Conservation (phyloP, 495 filamentous ascomycete species). For the Lepidopterella palustris region DNA sequence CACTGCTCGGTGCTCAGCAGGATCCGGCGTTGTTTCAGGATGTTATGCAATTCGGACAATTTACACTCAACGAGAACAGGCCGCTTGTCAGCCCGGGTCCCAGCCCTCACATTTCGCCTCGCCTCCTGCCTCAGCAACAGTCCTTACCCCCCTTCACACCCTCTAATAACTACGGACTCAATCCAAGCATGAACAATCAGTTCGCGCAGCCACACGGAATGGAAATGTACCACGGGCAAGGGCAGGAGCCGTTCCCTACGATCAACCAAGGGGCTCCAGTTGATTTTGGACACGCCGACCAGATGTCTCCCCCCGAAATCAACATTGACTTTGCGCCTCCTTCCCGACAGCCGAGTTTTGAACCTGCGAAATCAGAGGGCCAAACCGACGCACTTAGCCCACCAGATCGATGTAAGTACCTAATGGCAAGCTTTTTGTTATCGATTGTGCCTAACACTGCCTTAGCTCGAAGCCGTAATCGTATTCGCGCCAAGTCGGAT, state of each 20-base stretch:
- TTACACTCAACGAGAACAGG: slow-evolving; percentile 71
- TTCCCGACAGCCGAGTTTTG: slow-evolving; percentile 62
- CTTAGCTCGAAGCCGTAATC: slow-evolving; percentile 35
- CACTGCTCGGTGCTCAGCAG: slow-evolving; percentile 65
- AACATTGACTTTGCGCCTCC: slow-evolving; percentile 84
- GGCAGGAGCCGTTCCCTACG: slow-evolving; percentile 51
- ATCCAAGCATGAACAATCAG: slow-evolving; percentile 40
- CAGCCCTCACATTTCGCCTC: slow-evolving; percentile 81
- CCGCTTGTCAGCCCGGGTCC: slow-evolving; percentile 67
- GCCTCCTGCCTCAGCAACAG: slow-evolving; percentile 63
- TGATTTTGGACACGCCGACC: slow-evolving; percentile 62
- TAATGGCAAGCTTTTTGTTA: neutral
- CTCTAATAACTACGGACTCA: slow-evolving; percentile 45
- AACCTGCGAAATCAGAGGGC: slow-evolving; percentile 51
- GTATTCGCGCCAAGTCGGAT: slow-evolving; percentile 40
- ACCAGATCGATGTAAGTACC: slow-evolving; percentile 53
- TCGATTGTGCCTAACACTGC: slow-evolving; percentile 1
- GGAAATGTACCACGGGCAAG: slow-evolving; percentile 50
- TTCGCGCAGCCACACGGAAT: slow-evolving; percentile 45
- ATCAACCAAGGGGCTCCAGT: slow-evolving; percentile 42
- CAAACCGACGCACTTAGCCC: slow-evolving; percentile 70
- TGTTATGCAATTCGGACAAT: slow-evolving; percentile 66
- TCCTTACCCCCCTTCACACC: slow-evolving; percentile 33
- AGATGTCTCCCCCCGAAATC: slow-evolving; percentile 81
- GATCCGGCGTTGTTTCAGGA: slow-evolving; percentile 69